phyloP scores from a whole-genome alignment of 2,329 filamentous ascomycete species.

The Coniochaeta sp. region DNA sequence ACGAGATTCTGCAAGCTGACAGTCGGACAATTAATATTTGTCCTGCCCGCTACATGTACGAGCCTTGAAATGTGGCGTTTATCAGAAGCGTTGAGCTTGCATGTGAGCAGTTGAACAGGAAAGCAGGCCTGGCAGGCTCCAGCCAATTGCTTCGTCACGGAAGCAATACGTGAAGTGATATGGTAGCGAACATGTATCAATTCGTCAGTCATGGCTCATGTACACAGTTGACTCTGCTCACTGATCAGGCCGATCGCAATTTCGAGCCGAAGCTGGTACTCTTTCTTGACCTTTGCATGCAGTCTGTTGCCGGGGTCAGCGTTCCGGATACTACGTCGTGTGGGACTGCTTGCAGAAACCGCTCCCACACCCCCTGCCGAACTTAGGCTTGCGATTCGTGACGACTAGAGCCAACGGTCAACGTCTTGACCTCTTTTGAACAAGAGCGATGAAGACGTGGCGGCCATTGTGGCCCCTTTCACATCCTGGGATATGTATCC shows the following conservation, averaged over 20 bases:
- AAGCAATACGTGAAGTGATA: neutral
- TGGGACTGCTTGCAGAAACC: neutral
- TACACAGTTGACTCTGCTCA: neutral
- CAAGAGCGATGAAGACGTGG: neutral
- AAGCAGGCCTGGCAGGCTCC: neutral
- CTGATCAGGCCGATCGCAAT: neutral
- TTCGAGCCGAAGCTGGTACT: neutral
- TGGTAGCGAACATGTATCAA: neutral
- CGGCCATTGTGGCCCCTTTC: neutral
- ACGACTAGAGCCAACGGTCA: neutral
- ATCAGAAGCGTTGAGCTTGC: too few species aligned
- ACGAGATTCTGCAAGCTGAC: too few species aligned
- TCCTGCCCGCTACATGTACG: too few species aligned
- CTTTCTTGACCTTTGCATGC: neutral
- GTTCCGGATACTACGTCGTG: neutral
- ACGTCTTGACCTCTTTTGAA: neutral
- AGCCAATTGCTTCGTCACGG: neutral
- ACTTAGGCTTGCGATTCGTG: too few species aligned
- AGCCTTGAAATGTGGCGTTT: too few species aligned
- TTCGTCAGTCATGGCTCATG: too few species aligned
- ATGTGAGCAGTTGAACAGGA: neutral
- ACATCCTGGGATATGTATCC: neutral
- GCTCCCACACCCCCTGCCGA: neutral
- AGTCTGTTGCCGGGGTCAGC: neutral
- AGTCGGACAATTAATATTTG: too few species aligned